Base-by-base conservation (phyloP, 345 rosid species). In the Gossypium arboreum region DNA sequence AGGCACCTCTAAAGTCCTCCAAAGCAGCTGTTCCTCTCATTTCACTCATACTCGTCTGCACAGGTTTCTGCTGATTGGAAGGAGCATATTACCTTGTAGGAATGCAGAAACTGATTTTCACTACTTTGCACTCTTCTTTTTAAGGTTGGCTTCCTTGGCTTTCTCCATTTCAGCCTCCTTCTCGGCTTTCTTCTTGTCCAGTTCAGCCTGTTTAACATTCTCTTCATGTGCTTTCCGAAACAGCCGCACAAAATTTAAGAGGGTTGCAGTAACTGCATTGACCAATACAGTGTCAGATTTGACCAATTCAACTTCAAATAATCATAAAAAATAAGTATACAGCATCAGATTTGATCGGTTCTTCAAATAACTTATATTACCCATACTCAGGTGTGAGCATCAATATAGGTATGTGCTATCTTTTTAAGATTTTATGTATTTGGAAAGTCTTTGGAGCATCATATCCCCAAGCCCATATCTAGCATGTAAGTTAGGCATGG, bases 211-310 rank as follows among this genome's bases (percentile, higher is more conserved):
- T 78, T 96, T 96, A 71, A 83, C 9, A 71, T 93, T 96, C 82
- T 96, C 99, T 75, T 96, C 99, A 65, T 93, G 98, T 67, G 99
- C 94, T 88, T 85, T 92, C 73, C 93, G 91, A 58, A 93, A 96
- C 83, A 93, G 75, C 79, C 86, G 86, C 85, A 86, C 89, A 82
- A 96, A 96, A 81, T 88, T 96, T 75, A 90, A 82, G 61, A 96
- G 91, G 41, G 98, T 96, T 12, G 94, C 85, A 60, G 85, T 90
- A 80, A 96, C 99, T 95, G 98, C 83, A 86, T 63, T 67, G 59
- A 74, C 41, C 39, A 71, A 66, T 64, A 48, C 61, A 71, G 39
- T 17, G 59, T 74, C 61, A 63, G 45, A 29, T 18, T 74, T 9
- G 12, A 76, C 24, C 60, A 43, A 73, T 25, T 79, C 68, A 75